Evolutionary conservation across 1,284 basidiomycete species (phyloP).

Genomic region (Sanghuangporus sanghuang): DNA sequence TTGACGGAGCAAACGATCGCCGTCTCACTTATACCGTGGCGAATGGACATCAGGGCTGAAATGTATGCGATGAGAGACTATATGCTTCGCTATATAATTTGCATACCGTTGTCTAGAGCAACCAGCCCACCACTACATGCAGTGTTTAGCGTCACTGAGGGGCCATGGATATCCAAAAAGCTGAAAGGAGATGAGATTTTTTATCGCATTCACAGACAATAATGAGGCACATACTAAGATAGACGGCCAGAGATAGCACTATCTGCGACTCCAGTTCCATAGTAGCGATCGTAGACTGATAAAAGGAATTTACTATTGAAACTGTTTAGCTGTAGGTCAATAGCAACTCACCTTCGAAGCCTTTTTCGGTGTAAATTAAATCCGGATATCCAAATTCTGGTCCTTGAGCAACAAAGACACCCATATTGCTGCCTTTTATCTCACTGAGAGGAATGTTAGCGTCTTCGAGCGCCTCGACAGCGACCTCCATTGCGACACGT

Average conservation of each 20-base stretch:
- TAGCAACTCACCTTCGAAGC: constrained; percentile 27
- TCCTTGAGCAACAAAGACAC: constrained; percentile 29
- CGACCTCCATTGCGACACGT: constrained; percentile 30
- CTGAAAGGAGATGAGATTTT: constrained; percentile 19
- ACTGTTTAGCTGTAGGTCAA: neutral
- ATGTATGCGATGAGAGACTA: neutral
- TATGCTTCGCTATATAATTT: neutral
- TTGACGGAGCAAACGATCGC: constrained; percentile 32
- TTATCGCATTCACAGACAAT: neutral
- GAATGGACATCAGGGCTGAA: constrained; percentile 29
- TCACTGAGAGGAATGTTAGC: constrained; percentile 31
- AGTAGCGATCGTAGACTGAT: constrained; percentile 30
- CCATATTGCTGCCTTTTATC: constrained; percentile 30
- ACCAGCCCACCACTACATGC: constrained; percentile 34
- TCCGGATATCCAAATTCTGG: constrained; percentile 30
- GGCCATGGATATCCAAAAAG: constrained; percentile 32
- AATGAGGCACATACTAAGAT: constrained; percentile 28
- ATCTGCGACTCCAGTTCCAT: constrained; percentile 30
- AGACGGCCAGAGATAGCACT: constrained; percentile 32
- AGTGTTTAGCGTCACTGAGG: constrained; percentile 33
- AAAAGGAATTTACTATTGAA: neutral
- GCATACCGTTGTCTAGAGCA: constrained; percentile 30
- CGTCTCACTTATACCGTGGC: constrained; percentile 29
- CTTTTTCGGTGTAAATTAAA: constrained; percentile 28
- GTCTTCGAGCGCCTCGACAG: constrained; percentile 34